phyloP scores from a whole-genome alignment of 495 filamentous ascomycete species.

The Xylaria acuta region DNA sequence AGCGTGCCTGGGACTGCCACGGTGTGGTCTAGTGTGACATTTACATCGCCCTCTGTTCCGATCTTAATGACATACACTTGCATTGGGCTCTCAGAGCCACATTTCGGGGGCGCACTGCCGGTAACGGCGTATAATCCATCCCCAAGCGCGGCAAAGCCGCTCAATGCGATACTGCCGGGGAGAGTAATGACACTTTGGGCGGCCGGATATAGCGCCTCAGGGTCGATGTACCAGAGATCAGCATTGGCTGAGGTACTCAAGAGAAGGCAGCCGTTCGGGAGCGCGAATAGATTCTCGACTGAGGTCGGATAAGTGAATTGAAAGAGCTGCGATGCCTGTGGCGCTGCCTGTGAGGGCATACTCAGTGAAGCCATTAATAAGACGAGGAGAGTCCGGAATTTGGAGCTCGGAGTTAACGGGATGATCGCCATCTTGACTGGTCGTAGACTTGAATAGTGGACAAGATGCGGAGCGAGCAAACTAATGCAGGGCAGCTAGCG shows the following conservation, averaged over 20 bases:
- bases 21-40: constrained; percentile 19
- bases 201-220: constrained; percentile 24
- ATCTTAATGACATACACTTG: constrained; percentile 34
- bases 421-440: constrained; percentile 1
- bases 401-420: not conserved
- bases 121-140: constrained; percentile 42
- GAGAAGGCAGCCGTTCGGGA: constrained; percentile 23
- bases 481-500: constrained; percentile 1
- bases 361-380: constrained; percentile 12
- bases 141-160: constrained; percentile 41
- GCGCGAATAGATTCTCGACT: constrained; percentile 9
- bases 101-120: constrained; percentile 29
- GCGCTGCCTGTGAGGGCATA: constrained; percentile 6
- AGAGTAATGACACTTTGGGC: constrained; percentile 41
- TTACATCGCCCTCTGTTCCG: constrained; percentile 22
- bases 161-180: constrained; percentile 36
- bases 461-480: not conserved
- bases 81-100: constrained; percentile 21
- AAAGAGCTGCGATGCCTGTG: constrained; percentile 15
- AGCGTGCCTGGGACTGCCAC: constrained; percentile 25
- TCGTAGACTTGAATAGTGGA: not conserved
- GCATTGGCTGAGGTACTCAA: constrained; percentile 42
- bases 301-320: constrained; percentile 27
- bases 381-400: not conserved
- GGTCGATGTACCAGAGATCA: constrained; percentile 38